phyloP scores from a whole-genome alignment of 2,329 filamentous ascomycete species.

The Periconia macrospinosa region DNA sequence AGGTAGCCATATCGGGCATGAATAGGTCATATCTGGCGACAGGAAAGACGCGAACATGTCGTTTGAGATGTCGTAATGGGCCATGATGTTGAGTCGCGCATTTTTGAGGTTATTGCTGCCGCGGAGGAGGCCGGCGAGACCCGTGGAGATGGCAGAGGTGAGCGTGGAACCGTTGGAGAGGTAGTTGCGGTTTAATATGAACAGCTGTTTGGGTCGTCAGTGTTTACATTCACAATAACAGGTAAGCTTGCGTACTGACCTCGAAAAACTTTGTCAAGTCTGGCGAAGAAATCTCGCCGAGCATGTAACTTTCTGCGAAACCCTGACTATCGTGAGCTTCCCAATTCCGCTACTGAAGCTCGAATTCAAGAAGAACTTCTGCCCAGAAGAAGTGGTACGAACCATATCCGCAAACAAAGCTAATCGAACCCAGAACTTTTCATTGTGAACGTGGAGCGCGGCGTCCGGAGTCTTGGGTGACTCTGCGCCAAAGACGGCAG shows the following conservation, averaged over 20 bases:
- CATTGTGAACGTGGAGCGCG: conserved; percentile 63
- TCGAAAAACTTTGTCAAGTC: conserved; percentile 71
- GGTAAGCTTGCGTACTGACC: conserved; percentile 39
- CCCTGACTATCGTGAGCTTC: conserved; percentile 45
- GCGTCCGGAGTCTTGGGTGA: conserved; percentile 49
- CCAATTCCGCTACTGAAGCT: not conserved
- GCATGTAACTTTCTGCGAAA: conserved; percentile 73
- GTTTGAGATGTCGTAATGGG: conserved; percentile 77
- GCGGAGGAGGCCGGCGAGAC: conserved; percentile 58
- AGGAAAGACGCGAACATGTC: conserved; percentile 75
- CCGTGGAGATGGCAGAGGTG: conserved; percentile 61
- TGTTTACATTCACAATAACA: not conserved
- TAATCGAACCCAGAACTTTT: conserved; percentile 71
- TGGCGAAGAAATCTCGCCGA: conserved; percentile 68
- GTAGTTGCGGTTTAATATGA: conserved; percentile 68
- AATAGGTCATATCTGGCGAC: conserved; percentile 77
- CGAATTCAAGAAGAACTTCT: not conserved
- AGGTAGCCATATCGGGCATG: conserved; percentile 67
- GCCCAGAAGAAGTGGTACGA: conserved; percentile 10
- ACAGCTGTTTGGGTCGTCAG: conserved; percentile 55
- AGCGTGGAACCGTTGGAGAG: conserved; percentile 67
- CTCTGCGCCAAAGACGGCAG: conserved; percentile 47
- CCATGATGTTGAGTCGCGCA: conserved; percentile 65
- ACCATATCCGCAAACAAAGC: conserved; percentile 72
- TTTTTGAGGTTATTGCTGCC: conserved; percentile 52